Conservation (phyloP, 441 rosid species). For the Cnidoscolus chayamansa region DNA sequence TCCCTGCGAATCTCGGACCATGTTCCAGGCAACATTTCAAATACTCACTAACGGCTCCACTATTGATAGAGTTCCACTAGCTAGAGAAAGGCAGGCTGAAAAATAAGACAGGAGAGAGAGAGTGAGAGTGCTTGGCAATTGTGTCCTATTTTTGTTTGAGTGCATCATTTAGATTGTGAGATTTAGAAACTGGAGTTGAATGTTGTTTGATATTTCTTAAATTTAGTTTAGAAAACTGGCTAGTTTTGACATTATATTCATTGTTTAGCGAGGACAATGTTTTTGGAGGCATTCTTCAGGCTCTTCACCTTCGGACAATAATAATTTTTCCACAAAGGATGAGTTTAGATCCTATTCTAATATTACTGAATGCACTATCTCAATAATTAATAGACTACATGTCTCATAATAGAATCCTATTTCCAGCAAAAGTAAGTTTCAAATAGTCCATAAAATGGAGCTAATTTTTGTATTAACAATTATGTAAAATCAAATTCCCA, state of each 20-base stretch:
- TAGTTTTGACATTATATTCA: not conserved
- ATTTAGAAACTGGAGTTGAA: not conserved
- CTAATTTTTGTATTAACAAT: constrained; percentile 4
- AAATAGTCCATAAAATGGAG: not conserved
- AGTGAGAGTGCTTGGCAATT: too few relatives aligned
- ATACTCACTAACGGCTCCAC: too few relatives aligned
- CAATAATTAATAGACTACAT: not conserved
- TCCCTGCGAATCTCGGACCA: too few relatives aligned
- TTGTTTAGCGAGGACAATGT: not conserved
- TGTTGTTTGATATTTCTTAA: not conserved
- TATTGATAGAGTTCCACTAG: too few relatives aligned
- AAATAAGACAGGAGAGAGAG: too few relatives aligned
- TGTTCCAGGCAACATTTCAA: too few relatives aligned
- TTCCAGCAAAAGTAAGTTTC: not conserved
- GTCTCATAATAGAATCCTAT: not conserved
- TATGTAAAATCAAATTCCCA: not conserved
- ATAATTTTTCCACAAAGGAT: not conserved
- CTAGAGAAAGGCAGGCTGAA: too few relatives aligned
- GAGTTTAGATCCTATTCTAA: not conserved
- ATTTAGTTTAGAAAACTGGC: not conserved
- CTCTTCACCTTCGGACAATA: constrained; percentile 5
- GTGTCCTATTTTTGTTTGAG: too few relatives aligned
- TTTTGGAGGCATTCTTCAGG: not conserved
- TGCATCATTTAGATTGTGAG: not conserved
- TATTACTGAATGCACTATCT: not conserved